phyloP scores from a whole-genome alignment of 2,329 filamentous ascomycete species.

The Juglanconis sp. region DNA sequence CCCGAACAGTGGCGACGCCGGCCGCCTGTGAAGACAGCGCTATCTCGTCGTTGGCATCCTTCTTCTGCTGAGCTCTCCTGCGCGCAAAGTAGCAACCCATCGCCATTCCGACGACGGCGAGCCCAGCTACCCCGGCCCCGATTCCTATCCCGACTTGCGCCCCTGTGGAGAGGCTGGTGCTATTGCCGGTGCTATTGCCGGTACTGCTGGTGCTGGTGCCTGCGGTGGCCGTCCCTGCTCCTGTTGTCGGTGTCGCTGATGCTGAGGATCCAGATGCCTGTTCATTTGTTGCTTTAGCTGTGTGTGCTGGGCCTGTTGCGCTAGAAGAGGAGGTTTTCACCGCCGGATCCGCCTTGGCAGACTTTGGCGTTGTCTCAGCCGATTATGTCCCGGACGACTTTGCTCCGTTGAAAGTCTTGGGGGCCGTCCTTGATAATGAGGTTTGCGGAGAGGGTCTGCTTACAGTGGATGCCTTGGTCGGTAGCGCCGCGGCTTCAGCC shows the following conservation, averaged over 20 bases:
- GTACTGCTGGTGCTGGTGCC: not conserved
- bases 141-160: not conserved
- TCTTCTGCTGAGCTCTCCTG: not conserved
- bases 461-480: not conserved
- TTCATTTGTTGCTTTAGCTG: not conserved
- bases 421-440: not conserved
- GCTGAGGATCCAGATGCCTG: not conserved
- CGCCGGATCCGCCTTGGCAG: not conserved
- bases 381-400: not conserved
- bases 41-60: not conserved
- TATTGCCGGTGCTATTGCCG: not conserved
- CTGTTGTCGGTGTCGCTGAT: not conserved
- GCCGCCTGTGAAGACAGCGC: not conserved
- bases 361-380: not conserved
- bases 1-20: not conserved
- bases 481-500: slow-evolving; percentile 1
- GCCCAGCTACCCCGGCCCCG: not conserved
- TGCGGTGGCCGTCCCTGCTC: not conserved
- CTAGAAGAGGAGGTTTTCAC: too few species aligned
- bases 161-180: too few species aligned
- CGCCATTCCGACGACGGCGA: not conserved
- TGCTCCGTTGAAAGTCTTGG: too few species aligned
- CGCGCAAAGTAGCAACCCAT: not conserved
- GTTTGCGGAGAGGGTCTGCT: not conserved
- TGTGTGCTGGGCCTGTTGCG: not conserved